These are phyloP conservation scores for Echeveria elegans DNA, from an alignment of 164 flowering plant genomes.

Conservation along the genomic window DNA sequence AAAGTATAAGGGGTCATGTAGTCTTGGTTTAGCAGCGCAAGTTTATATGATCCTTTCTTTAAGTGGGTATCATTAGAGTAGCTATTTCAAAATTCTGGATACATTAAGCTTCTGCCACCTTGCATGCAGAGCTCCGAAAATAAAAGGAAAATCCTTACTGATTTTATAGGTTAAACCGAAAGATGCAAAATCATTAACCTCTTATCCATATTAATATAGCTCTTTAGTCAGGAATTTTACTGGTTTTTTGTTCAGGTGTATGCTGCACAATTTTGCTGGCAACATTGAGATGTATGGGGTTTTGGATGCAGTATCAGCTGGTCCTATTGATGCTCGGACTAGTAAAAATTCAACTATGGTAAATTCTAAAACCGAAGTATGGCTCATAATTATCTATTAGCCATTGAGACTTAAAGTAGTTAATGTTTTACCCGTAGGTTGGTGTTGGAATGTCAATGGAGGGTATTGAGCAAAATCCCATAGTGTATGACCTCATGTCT, in stretches of 20 bases:
- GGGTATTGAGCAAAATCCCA: constrained; percentile 74
- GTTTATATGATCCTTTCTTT: no score
- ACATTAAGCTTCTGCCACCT: background rate
- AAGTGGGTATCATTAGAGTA: background rate
- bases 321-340: constrained; percentile 59
- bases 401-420: background rate
- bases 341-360: constrained; percentile 72
- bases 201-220: background rate
- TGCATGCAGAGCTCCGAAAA: background rate
- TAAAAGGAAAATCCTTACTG: background rate
- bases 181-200: background rate
- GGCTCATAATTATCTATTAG: background rate
- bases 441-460: constrained; percentile 86
- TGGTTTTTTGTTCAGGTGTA: constrained; percentile 43
- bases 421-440: constrained; percentile 27
- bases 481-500: constrained; percentile 80
- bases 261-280: constrained; percentile 81
- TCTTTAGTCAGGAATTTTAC: background rate
- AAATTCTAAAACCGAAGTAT: constrained; percentile 16
- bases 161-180: no score
- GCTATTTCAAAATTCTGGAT: background rate
- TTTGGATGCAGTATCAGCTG: constrained; percentile 58
- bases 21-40: no score
- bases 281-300: constrained; percentile 77
- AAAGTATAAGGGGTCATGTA: no score